Base-by-base conservation (phyloP, 2,329 filamentous ascomycete species). In the Cladosporium sp. region DNA sequence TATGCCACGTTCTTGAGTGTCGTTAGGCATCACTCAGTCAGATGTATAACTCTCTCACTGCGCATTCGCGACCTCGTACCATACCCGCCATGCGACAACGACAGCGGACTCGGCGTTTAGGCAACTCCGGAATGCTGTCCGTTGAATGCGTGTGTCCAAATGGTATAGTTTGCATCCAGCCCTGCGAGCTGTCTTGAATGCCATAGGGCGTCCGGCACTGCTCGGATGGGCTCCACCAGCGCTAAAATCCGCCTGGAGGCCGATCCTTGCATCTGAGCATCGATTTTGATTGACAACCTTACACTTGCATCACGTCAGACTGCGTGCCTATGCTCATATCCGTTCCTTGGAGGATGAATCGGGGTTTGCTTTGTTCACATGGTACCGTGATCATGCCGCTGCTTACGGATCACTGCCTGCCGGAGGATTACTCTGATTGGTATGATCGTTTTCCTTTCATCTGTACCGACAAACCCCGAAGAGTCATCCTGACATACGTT, bases 251-350 rank as follows among this genome's bases (percentile, higher is more conserved):
- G 37, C 37, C 45, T 37, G 34, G n/a, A 24, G 37, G 18, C 2
- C 37, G 45, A 48, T 48, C 45, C 37, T 41, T 40, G 37, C 45
- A 34, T 48, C 17, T 48, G 45, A 48, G 39, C 27, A 17, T 20
- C 22, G 36, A 29, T 24, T 36, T 36, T 8, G 32, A 36, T n/a
- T n/a, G 8, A n/a, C n/a, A n/a, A n/a, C 15, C 15, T 27, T 9
- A 27, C 22, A 5, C 24, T 24, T 29, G 40, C 32, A 50, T 50
- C 30, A 50, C 39, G 41, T 50, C 39, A 50, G 47, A 43, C 17
- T 50, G 44, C 37, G 18, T n/a, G n/a, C n/a, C 18, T 19, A 12
- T 41, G 19, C 18, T 20, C 44, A 17, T 47, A 29, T 39, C 17
- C 44, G 22, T 20, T n/a, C 34, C 40, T 20, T 32, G 43, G 32